Base-by-base conservation (phyloP, 331 rosid genomes). In the Quercus lobata region DNA sequence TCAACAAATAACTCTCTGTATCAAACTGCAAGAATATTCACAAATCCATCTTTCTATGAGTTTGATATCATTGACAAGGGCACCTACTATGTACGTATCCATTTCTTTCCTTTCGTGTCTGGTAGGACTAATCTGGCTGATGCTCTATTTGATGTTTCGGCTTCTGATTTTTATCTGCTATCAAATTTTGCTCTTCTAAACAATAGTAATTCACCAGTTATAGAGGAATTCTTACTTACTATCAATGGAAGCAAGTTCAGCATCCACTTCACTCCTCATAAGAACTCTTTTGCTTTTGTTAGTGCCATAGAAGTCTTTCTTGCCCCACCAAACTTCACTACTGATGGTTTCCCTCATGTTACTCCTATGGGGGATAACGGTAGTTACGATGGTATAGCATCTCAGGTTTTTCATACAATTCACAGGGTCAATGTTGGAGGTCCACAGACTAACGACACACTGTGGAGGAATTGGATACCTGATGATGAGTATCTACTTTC, bases 231-330 rank as follows among this genome's bases (percentile, higher is more conserved):
- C 76, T 75, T 79, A 58, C 61, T 91, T 1, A 30, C 77, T 1
- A 68, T 88, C 68, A 3, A 2, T 0, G 0, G 0, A 17, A 21
- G 41, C 2, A 71, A 6, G 8, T 80, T 90, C 44, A 46, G 1
- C 52, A 80, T 90, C 27, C 66, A 24, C 15, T 90, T 93, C 37
- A 24, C 25, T 0, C 94, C 92, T 9, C 69, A 22, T 7, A 0
- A 14, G 2, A 35, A 87, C 6, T 81, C 85, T 1, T 37, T 89
- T 27, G 96, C 98, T 0, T 87, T 86, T 65, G 89, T 90, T 1
- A 93, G 89, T 10, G 98, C 96, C 22, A 76, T 91, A 9, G 93
- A 93, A 85, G 83, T 91, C 41, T 89, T 91, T 57, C 61, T 46
- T 16, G 34, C 86, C 9, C 96, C 90, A 1, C 37, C 8, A 4